phyloP scores from a whole-genome alignment of 768 basidiomycete species.

The Podaxis pistillaris region DNA sequence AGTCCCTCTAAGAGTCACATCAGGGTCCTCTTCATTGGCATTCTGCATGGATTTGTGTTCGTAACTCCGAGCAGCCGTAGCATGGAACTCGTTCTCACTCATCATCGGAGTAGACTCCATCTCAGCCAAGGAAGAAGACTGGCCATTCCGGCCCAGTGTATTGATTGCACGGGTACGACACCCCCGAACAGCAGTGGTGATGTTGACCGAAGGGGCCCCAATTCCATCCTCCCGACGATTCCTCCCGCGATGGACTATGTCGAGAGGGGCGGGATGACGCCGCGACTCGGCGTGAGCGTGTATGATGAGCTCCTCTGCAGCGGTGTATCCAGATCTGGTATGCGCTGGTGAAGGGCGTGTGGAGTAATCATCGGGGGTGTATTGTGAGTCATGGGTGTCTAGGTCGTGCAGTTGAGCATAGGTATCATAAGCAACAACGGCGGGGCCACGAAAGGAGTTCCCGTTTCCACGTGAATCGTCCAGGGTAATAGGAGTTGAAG shows the following conservation, averaged over 20 bases:
- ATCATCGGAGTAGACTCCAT: constrained; percentile 17
- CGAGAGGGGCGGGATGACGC: constrained; percentile 35
- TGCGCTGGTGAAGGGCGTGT: constrained; percentile 25
- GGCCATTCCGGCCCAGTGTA: constrained; percentile 5
- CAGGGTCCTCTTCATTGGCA: constrained; percentile 7
- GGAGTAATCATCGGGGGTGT: constrained; percentile 25
- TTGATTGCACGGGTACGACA: constrained; percentile 35
- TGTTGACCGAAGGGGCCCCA: constrained; percentile 26
- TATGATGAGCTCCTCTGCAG: constrained; percentile 67
- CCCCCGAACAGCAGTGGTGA: constrained; percentile 40
- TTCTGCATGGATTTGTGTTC: constrained; percentile 12
- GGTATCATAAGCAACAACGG: constrained; percentile 1
- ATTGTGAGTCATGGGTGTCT: constrained; percentile 18
- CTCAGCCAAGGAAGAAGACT: constrained; percentile 14
- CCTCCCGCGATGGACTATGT: constrained; percentile 25
- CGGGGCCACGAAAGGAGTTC: constrained; percentile 17
- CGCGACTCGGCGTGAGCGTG: constrained; percentile 46
- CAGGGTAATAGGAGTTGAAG: constrained; percentile 37
- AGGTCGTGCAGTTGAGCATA: background rate
- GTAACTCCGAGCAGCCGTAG: constrained; percentile 17
- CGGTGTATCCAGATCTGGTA: constrained; percentile 55
- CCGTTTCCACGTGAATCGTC: constrained; percentile 31
- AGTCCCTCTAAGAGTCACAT: constrained; percentile 12
- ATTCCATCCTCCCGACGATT: constrained; percentile 21
- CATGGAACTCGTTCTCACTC: constrained; percentile 37